Evolutionary conservation across 2,329 filamentous ascomycete species (phyloP), one percentile per base, ranked within the genome.

Genomic region (Coleophoma eucalyptorum): DNA sequence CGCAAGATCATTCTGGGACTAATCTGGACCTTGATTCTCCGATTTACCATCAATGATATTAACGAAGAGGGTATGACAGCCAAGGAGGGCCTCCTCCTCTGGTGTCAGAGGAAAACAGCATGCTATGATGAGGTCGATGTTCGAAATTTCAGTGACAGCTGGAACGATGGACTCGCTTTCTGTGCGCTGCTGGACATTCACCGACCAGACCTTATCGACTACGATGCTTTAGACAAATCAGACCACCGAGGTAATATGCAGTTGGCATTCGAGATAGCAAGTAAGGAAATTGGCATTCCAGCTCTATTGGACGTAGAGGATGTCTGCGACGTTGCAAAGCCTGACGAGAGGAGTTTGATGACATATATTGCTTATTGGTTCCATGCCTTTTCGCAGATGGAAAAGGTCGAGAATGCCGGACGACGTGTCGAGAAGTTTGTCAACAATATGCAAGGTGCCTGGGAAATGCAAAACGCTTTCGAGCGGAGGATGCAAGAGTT

Each of bases 281-380:
- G 89, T 61, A 90, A 93, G 67, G 94, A 97, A 73, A 97, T 99
- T 64, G 94, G 94, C 46, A 99, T 99, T 53, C 94, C 94, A 15
- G 90, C 93, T 63, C 77, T 99, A 67, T 80, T 99, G 52, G 94
- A 99, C 68, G 94, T 97, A 13, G 94, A 99, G 71, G 94, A 99
- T 74, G 94, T 99, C 18, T 96, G 90, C 68, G 94, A 99, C 67
- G 93, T 99, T 26, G 81, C 91, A 20, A 95, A 94, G 72, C 94
- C 94, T 20, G 94, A 99, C 67, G 94, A 99, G 71, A 86, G 90
- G 62, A 95, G 89, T 68, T 79, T 99, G 67, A 99, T 99, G 94
- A 99, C 94, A 1, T 99, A 99, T 70, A 99, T 99, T 62, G 94
- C 94, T 57, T 99, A 99, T 76, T 99, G 94, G 94, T 99, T 99